Percentiles rank a stretch among this genome's conserved stretches.
These are phyloP conservation scores for Asclepias syriaca DNA, from an alignment of 257 asterid species.

Conservation along the genomic window DNA sequence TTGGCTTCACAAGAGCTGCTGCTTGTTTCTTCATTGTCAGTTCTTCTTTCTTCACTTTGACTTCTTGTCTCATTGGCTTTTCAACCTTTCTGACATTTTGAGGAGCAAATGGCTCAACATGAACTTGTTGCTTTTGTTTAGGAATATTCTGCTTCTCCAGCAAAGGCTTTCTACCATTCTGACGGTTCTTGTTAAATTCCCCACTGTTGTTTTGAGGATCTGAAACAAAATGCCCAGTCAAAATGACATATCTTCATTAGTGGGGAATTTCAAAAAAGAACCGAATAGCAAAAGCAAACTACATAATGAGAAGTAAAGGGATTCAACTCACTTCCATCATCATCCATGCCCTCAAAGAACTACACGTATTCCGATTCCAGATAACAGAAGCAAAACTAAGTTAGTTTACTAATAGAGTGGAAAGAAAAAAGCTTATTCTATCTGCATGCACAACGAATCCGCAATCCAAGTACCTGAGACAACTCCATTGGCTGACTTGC, in stretches of 20 bases:
- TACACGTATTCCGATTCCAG: conserved; percentile 26
- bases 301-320: conserved; percentile 28
- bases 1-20: conserved; percentile 35
- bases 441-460: neutral
- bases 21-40: conserved; percentile 37
- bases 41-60: conserved; percentile 38
- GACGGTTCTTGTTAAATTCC: conserved; percentile 71
- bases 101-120: conserved; percentile 20
- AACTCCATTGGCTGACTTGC: conserved; percentile 65
- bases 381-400: conserved; percentile 23
- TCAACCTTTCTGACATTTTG: conserved; percentile 38
- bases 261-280: conserved; percentile 52
- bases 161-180: conserved; percentile 54
- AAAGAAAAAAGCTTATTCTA: neutral
- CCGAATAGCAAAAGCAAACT: conserved; percentile 38
- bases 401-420: conserved; percentile 23
- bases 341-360: conserved; percentile 98
- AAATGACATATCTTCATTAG: conserved; percentile 31
- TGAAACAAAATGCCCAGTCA: conserved; percentile 48
- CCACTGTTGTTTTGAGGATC: conserved; percentile 80
- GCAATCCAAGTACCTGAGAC: conserved; percentile 45
- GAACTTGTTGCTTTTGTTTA: conserved; percentile 24
- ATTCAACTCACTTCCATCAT: conserved; percentile 90
- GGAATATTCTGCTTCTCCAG: conserved; percentile 29
- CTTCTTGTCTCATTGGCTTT: conserved; percentile 41